Conservation (phyloP, 2,329 filamentous ascomycete genomes). For the Microdochium trichocladiopsis region DNA sequence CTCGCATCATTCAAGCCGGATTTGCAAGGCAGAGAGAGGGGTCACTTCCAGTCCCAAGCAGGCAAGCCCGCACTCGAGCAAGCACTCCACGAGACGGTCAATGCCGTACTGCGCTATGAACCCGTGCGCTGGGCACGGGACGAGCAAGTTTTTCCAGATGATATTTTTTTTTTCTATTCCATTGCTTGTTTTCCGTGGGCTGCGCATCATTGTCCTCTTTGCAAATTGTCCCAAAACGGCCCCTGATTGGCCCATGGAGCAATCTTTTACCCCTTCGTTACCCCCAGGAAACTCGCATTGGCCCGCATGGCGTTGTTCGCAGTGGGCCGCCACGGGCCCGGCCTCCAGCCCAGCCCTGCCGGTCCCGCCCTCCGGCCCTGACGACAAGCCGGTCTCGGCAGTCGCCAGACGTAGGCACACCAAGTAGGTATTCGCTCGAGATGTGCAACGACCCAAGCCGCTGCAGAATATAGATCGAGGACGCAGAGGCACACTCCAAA, state of each 20-base stretch:
- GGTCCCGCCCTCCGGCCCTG: not conserved
- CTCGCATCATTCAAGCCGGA: too few species aligned
- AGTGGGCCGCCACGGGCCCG: not conserved
- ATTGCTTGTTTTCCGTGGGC: not conserved
- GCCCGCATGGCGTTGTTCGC: not conserved
- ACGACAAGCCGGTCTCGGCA: not conserved
- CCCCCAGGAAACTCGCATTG: not conserved
- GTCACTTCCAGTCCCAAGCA: too few species aligned
- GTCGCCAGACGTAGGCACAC: not conserved
- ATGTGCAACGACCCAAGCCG: too few species aligned
- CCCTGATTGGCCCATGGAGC: not conserved
- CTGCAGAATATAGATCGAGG: too few species aligned
- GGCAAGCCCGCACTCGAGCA: too few species aligned
- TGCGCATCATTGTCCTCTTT: not conserved
- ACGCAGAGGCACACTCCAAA: too few species aligned
- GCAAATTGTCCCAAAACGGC: not conserved
- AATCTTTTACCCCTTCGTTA: not conserved
- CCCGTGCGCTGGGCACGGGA: too few species aligned
- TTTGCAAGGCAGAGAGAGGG: too few species aligned
- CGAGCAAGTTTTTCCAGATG: too few species aligned
- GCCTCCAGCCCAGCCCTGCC: not conserved
- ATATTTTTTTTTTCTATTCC: not conserved
- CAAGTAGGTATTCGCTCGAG: too few species aligned
- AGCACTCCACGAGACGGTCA: too few species aligned
- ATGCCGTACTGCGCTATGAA: too few species aligned